Base-by-base conservation (phyloP, 768 basidiomycete species). In the Cyclocybe aegerita region DNA sequence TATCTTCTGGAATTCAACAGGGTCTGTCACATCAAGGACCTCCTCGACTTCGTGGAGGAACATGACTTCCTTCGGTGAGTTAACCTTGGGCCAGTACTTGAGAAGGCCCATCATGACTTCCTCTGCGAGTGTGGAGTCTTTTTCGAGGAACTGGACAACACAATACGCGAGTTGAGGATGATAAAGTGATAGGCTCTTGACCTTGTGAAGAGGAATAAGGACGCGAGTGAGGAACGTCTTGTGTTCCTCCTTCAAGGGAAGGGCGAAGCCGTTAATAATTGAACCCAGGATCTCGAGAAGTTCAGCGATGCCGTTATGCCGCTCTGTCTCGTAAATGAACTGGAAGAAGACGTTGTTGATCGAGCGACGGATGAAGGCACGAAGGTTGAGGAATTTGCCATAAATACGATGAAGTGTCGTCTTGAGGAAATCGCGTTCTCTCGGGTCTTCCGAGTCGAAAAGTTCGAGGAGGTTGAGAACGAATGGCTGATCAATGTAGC, bases 311-410 rank as follows among this genome's bases (percentile, higher is more conserved):
- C 97, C 97, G 65, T 99, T 99, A 78, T 99, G 96, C 41, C 97
- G 85, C 66, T 99, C 97, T 0, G 94, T 93, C 70, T 99, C 97
- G 71, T 99, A 99, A 61, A 98, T 79, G 75, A 98, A 99, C 64
- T 95, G 87, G 81, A 97, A 98, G 69, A 99, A 99, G 61, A 99
- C 96, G 62, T 98, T 97, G 78, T 96, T 97, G 82, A 99, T 98
- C 50, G 96, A 98, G 52, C 97, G 86, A 48, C 97, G 89, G 63
- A 99, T 98, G 72, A 98, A 98, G 37, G 97, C 96, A 53, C 97
- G 93, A 39, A 98, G 83, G 67, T 95, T 97, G 62, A 98, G 85
- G 78, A 99, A 98, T 77, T 98, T 98, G 67, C 97, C 97, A 65
- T 99, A 99, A 69, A 99, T 98, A 52, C 97, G 88, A 68, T 99